A percentile compares a stretch with the other conserved stretches of the same genome.
Evolutionary conservation across 2,329 filamentous ascomycete genomes (phyloP).

Genomic region (Neurospora sp.): DNA sequence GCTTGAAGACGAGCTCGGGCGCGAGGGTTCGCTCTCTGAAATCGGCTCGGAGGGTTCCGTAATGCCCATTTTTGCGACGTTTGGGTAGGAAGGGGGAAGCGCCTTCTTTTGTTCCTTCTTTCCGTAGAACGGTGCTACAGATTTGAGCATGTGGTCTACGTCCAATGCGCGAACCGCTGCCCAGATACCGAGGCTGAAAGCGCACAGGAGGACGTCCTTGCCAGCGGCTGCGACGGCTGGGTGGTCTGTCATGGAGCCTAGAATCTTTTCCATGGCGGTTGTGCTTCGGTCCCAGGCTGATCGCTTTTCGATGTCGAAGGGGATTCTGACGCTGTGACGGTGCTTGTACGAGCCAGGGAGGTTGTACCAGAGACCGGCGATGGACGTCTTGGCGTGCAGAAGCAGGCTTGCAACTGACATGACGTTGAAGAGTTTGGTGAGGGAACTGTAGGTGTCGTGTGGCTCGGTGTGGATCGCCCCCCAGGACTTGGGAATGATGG

Average conservation of each 20-base stretch:
- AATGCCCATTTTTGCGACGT: neutral
- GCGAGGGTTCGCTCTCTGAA: neutral
- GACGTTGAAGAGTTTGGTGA: slow-evolving; percentile 36
- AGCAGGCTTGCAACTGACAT: slow-evolving; percentile 33
- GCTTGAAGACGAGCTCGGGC: slow-evolving; percentile 11
- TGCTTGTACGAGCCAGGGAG: slow-evolving; percentile 38
- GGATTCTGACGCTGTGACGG: slow-evolving; percentile 35
- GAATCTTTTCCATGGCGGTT: slow-evolving; percentile 34
- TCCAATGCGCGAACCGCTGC: slow-evolving; percentile 44
- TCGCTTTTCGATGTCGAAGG: slow-evolving; percentile 35
- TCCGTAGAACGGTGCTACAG: slow-evolving; percentile 24
- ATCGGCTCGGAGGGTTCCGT: slow-evolving; percentile 1
- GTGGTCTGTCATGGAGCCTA: slow-evolving; percentile 44
- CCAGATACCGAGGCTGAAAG: slow-evolving; percentile 45
- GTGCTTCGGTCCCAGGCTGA: slow-evolving; percentile 35
- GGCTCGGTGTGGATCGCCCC: slow-evolving; percentile 33
- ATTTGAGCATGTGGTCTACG: slow-evolving; percentile 36
- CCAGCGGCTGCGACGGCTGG: slow-evolving; percentile 47
- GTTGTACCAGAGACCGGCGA: slow-evolving; percentile 34
- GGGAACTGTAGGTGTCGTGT: slow-evolving; percentile 29
- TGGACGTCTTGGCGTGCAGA: slow-evolving; percentile 35
- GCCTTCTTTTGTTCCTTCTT: slow-evolving; percentile 1
- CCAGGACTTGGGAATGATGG: slow-evolving; percentile 38
- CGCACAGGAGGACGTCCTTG: slow-evolving; percentile 49
- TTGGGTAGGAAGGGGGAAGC: neutral